These are phyloP conservation scores for Puccinellia tenuiflora DNA, from an alignment of 176 grass and related monocot species.

Conservation along the genomic window DNA sequence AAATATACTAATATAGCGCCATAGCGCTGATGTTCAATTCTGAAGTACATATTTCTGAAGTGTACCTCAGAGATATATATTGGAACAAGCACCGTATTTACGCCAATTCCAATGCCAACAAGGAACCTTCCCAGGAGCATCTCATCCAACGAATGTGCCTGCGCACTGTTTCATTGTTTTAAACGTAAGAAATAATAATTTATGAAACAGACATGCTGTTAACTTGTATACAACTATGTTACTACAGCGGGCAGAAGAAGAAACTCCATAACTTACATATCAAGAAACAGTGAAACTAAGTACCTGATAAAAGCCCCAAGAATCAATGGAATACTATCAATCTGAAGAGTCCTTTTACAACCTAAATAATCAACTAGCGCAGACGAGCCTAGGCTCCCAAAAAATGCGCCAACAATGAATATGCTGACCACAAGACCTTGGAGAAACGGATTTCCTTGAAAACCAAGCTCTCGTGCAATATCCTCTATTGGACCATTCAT, in stretches of 20 bases:
- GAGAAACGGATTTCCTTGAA: constrained; percentile 89
- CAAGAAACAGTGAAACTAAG: constrained; percentile 11
- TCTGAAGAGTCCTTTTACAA: constrained; percentile 84
- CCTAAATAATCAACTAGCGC: constrained; percentile 86
- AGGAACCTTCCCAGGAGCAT: constrained; percentile 97
- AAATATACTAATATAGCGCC: not conserved
- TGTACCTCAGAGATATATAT: constrained; percentile 90
- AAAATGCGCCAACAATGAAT: constrained; percentile 91
- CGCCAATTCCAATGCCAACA: constrained; percentile 87
- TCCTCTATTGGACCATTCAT: constrained; percentile 99
- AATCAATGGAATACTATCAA: constrained; percentile 81
- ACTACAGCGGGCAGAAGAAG: not conserved
- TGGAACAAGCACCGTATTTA: constrained; percentile 93
- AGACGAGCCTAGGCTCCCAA: constrained; percentile 74
- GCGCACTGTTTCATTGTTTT: constrained; percentile 49
- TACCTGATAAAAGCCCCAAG: constrained; percentile 88
- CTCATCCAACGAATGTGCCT: constrained; percentile 77
- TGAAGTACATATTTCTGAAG: constrained; percentile 10
- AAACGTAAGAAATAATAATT: constrained; percentile 16
- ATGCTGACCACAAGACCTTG: constrained; percentile 98
- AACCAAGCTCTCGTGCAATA: constrained; percentile 81
- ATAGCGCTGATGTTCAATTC: not conserved
- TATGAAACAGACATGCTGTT: not conserved
- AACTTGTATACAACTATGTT: not conserved
- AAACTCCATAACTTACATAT: constrained; percentile 14